Evolutionary conservation across 2,329 filamentous ascomycete species (phyloP).

Genomic region (Hymenoscyphus infarciens): DNA sequence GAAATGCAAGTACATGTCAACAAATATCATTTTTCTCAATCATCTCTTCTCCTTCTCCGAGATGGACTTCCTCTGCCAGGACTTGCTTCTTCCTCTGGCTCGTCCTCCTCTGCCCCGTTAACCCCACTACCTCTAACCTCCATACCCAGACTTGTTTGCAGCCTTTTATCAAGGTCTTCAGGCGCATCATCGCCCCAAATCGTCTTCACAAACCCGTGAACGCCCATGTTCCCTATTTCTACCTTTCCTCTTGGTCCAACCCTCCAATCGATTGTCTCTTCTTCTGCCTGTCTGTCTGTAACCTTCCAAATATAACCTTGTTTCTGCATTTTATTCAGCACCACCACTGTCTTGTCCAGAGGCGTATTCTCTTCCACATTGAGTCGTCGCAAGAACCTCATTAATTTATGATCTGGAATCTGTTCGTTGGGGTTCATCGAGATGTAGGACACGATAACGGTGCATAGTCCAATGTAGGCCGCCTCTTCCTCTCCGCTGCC

Average conservation of each 20-base stretch:
- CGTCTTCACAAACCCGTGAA: conserved; percentile 64
- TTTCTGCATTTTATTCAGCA: conserved; percentile 70
- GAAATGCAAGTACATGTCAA: not conserved
- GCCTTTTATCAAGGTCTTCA: conserved; percentile 55
- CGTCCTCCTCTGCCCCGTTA: conserved; percentile 24
- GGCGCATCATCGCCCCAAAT: conserved; percentile 51
- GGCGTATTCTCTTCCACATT: conserved; percentile 73
- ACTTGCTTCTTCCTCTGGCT: conserved; percentile 25
- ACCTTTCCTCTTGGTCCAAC: conserved; percentile 82
- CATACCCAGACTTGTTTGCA: conserved; percentile 60
- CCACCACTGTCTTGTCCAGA: conserved; percentile 65
- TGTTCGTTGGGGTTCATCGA: conserved; percentile 63
- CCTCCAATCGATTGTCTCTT: conserved; percentile 75
- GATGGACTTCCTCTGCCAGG: conserved; percentile 6
- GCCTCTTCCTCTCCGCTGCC: conserved; percentile 66
- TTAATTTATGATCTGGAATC: conserved; percentile 74
- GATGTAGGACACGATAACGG: conserved; percentile 74
- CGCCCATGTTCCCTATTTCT: conserved; percentile 75
- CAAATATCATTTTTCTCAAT: conserved; percentile 8
- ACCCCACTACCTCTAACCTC: conserved; percentile 23
- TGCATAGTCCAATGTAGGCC: conserved; percentile 79
- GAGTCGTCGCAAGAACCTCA: conserved; percentile 68
- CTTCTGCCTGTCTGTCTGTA: conserved; percentile 61
- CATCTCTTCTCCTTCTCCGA: conserved; percentile 21
- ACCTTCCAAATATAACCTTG: conserved; percentile 82